Evolutionary conservation across 2,329 filamentous ascomycete genomes (phyloP).

Genomic region (Talaromyces islandicus): DNA sequence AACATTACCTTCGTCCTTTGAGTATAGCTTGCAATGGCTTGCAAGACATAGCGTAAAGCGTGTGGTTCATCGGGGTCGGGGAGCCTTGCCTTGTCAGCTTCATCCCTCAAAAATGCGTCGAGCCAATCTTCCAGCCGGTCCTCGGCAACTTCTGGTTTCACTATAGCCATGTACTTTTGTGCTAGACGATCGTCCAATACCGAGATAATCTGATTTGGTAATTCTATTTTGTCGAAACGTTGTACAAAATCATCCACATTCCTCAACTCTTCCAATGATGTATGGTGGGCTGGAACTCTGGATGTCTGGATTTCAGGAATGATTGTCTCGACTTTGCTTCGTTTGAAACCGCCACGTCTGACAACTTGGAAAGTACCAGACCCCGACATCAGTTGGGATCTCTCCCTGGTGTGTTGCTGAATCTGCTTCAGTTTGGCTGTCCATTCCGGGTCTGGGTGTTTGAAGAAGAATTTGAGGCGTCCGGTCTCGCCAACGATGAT

Average conservation of each 20-base stretch:
- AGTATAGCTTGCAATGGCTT: constrained; percentile 27
- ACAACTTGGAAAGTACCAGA: constrained; percentile 60
- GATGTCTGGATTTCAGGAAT: constrained; percentile 69
- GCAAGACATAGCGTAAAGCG: constrained; percentile 29
- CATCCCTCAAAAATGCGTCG: constrained; percentile 32
- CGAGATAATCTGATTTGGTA: constrained; percentile 76
- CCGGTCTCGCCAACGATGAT: constrained; percentile 70
- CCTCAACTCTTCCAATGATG: constrained; percentile 69
- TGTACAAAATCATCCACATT: constrained; percentile 63
- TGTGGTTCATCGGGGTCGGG: constrained; percentile 41
- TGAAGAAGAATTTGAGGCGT: constrained; percentile 29
- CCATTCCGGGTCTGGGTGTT: constrained; percentile 75
- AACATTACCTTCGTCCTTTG: constrained; percentile 32
- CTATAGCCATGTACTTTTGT: constrained; percentile 66
- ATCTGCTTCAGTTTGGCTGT: constrained; percentile 61
- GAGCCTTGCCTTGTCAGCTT: constrained; percentile 30
- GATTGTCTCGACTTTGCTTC: constrained; percentile 45
- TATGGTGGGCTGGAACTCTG: constrained; percentile 57
- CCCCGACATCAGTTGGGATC: constrained; percentile 36
- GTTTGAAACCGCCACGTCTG: constrained; percentile 46
- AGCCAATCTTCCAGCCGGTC: constrained; percentile 34
- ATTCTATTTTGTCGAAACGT: constrained; percentile 69
- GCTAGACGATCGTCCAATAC: constrained; percentile 69
- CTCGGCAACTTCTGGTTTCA: constrained; percentile 51
- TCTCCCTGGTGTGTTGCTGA: constrained; percentile 51